Conservation (phyloP, 2,329 filamentous ascomycete genomes). For the Tolypocladium tropicale region DNA sequence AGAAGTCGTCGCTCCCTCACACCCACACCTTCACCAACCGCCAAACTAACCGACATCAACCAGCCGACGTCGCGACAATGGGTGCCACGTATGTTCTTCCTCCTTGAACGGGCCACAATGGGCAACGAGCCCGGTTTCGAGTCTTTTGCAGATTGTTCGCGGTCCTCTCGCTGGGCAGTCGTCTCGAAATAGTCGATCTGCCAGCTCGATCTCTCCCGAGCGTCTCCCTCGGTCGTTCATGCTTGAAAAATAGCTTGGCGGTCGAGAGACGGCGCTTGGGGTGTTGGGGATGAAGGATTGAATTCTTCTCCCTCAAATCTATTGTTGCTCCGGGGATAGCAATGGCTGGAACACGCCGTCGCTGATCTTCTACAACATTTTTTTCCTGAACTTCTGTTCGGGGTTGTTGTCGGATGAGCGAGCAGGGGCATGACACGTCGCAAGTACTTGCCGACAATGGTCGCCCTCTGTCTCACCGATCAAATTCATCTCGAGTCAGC, state of each 20-base stretch:
- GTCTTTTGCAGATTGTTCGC: constrained; percentile 59
- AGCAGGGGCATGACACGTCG: background rate
- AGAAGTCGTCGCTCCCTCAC: constrained; percentile 4
- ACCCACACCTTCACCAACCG: constrained; percentile 14
- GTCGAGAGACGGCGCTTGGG: constrained; percentile 53
- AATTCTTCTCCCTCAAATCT: constrained; percentile 62
- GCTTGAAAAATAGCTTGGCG: constrained; percentile 35
- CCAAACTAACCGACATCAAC: constrained; percentile 28
- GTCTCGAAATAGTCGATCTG: constrained; percentile 26
- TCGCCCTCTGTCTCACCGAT: constrained; percentile 53
- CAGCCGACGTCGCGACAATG: constrained; percentile 31
- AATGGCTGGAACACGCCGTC: constrained; percentile 16
- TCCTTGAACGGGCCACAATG: constrained; percentile 26
- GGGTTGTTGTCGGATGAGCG: constrained; percentile 72
- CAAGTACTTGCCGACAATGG: constrained; percentile 1
- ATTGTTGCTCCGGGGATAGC: constrained; percentile 47
- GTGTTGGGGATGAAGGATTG: constrained; percentile 67
- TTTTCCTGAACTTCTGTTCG: constrained; percentile 31
- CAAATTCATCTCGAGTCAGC: constrained; percentile 77
- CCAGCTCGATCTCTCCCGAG: constrained; percentile 72
- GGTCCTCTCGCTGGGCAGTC: constrained; percentile 69
- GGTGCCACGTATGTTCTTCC: constrained; percentile 43
- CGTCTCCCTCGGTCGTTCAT: constrained; percentile 46
- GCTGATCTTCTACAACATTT: constrained; percentile 18
- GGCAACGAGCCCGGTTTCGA: constrained; percentile 37